Conservation (phyloP, 805 yeast species). For the Kazachstania taianensis region DNA sequence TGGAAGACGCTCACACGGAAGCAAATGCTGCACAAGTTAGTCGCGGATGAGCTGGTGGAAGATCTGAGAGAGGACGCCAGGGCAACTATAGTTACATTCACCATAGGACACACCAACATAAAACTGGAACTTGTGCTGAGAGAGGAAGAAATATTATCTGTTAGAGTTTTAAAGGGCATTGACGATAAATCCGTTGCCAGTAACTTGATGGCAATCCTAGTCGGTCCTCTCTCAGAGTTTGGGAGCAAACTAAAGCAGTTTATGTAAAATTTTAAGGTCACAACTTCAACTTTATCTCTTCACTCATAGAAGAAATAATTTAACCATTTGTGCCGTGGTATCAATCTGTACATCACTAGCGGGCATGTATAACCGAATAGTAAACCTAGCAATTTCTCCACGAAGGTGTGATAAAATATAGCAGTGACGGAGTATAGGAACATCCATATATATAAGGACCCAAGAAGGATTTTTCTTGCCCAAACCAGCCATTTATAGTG, state of each 20-base stretch:
- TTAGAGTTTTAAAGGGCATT: slow-evolving; percentile 8
- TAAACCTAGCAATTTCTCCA: slow-evolving; percentile 67
- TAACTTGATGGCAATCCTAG: slow-evolving; percentile 10
- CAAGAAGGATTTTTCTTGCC: slow-evolving; percentile 2
- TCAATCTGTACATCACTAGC: slow-evolving; percentile 32
- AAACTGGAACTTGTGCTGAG: slow-evolving; percentile 13
- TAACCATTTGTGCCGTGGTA: slow-evolving; percentile 13
- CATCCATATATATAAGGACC: slow-evolving; percentile 43
- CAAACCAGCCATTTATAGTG: slow-evolving; percentile 5
- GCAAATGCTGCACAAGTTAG: slow-evolving; percentile 12
- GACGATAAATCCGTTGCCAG: slow-evolving; percentile 4
- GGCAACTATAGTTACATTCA: slow-evolving; percentile 11
- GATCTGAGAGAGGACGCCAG: slow-evolving; percentile 16
- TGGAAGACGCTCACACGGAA: slow-evolving; percentile 8
- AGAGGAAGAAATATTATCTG: slow-evolving; percentile 13
- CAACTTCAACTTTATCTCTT: not conserved
- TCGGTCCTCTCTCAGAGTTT: slow-evolving; percentile 19
- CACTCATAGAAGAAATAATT: slow-evolving; percentile 5
- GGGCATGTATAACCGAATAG: slow-evolving; percentile 50
- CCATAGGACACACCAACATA: slow-evolving; percentile 1
- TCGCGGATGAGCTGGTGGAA: slow-evolving; percentile 7
- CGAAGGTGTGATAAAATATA: slow-evolving; percentile 68
- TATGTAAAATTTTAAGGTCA: too few relatives aligned
- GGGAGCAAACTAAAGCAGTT: slow-evolving; percentile 12
- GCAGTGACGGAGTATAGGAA: slow-evolving; percentile 56